Base-by-base conservation (phyloP, 2,329 filamentous ascomycete genomes). In the Penicillium hesseltinei region DNA sequence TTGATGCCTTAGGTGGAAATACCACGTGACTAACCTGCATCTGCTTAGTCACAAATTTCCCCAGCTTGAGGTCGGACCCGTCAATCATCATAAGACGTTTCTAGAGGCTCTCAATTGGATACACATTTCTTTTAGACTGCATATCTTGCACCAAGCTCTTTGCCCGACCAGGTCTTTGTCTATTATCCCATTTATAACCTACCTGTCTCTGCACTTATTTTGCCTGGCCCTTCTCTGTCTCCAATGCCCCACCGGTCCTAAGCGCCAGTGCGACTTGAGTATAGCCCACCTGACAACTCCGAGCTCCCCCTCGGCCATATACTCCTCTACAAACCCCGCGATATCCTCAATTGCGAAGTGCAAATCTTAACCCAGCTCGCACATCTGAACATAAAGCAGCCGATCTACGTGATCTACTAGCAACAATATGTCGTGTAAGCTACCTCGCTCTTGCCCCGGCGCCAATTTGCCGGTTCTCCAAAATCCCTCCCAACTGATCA, bases 401-500 rank as follows among this genome's bases (percentile, higher is more conserved):
- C 36, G 11, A 29, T 27, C 13, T 43, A 17, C 25, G 42, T 27
- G 48, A 54, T 65, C 51, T 46, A 33, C 49, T 31, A 46, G 44
- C 59, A 42, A 50, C 67, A 73, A 54, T 55, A 75, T 75, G 73
- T 74, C 73, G 67, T 70, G 73, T 75, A 72, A 65, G 73, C 57
- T 61, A 59, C 57, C 60, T 65, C 64, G 61, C 58, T 51, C 62
- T 52, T 63, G 44, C 57, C 58, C 66, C 62, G 60, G 64, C 50
- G 48, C 51, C 58, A 56, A 61, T 53, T 53, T 57, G 55, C 62
- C 62, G 60, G 53, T 49, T 54, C 60, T 58, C 59, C 61, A 54
- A 61, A 58, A 44, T 38, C 49, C 52, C 60, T 57, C 56, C 38
- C 11, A 62, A 61, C 62, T 66, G 60, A 64, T 63, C 62, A 62